Percentiles rank a stretch among this genome's conserved stretches.
These are phyloP conservation scores for Amaranthus palmeri DNA, from an alignment of 148 eudicot genomes.

Conservation along the genomic window DNA sequence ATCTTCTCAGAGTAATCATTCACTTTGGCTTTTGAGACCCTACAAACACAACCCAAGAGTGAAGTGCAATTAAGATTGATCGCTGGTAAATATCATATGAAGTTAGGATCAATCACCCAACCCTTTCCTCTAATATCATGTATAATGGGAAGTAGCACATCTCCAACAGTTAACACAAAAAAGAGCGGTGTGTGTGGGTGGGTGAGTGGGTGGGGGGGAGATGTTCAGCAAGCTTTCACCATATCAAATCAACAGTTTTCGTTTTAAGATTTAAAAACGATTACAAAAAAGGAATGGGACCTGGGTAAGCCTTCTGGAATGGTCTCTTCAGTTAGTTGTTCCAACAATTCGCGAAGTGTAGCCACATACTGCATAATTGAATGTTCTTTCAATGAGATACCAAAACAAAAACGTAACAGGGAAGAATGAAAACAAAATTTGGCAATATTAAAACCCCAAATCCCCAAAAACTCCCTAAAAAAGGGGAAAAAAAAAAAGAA, in stretches of 20 bases:
- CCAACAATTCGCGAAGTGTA: slow-evolving; percentile 59
- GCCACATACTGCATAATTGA: slow-evolving; percentile 53
- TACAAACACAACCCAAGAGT: slow-evolving; percentile 24
- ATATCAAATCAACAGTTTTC: background rate
- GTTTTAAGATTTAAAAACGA: background rate
- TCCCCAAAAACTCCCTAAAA: background rate
- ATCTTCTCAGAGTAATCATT: slow-evolving; percentile 85
- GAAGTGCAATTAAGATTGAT: background rate
- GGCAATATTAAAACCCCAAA: background rate
- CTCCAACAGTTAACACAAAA: too few relatives aligned
- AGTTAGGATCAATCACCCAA: background rate
- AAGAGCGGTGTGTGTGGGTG: too few relatives aligned
- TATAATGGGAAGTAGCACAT: too few relatives aligned
- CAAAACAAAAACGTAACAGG: background rate
- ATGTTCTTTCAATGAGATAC: background rate
- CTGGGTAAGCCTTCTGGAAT: slow-evolving; percentile 61
- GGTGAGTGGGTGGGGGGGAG: too few relatives aligned
- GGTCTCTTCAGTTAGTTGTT: slow-evolving; percentile 59
- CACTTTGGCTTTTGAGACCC: slow-evolving; percentile 72
- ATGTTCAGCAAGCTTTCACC: too few relatives aligned
- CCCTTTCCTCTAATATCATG: background rate
- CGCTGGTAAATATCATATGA: background rate
- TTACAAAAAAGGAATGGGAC: slow-evolving; percentile 16
- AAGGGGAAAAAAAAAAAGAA: background rate
- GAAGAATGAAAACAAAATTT: background rate